phyloP scores from a whole-genome alignment of 2,329 filamentous ascomycete species.

The Aureobasidium zeae region DNA sequence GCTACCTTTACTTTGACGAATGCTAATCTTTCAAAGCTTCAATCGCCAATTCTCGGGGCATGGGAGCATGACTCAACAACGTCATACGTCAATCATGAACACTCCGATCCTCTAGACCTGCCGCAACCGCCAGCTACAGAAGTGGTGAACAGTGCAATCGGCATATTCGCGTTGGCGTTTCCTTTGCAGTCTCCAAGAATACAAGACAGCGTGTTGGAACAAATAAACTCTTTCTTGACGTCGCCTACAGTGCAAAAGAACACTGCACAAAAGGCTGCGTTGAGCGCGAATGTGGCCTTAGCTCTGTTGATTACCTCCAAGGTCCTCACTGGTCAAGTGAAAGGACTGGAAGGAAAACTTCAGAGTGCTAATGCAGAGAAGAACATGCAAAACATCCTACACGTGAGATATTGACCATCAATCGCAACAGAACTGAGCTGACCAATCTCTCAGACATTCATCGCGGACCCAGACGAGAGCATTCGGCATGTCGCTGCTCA shows the following conservation, averaged over 20 bases:
- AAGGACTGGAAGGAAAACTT: conserved; percentile 70
- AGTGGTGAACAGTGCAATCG: conserved; percentile 88
- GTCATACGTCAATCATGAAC: conserved; percentile 55
- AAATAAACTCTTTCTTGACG: conserved; percentile 81
- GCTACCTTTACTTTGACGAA: background rate
- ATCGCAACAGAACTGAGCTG: background rate
- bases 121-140: conserved; percentile 80
- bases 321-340: conserved; percentile 56
- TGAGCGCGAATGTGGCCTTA: conserved; percentile 80
- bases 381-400: conserved; percentile 57
- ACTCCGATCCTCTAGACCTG: conserved; percentile 31
- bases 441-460: conserved; percentile 46
- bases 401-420: conserved; percentile 47
- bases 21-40: conserved; percentile 27
- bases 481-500: conserved; percentile 79
- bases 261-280: conserved; percentile 77
- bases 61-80: conserved; percentile 82
- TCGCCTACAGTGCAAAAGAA: conserved; percentile 82
- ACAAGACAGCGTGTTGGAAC: conserved; percentile 91
- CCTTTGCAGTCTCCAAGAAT: conserved; percentile 83
- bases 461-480: conserved; percentile 75
- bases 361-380: conserved; percentile 70
- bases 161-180: conserved; percentile 83
- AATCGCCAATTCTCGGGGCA: conserved; percentile 65
- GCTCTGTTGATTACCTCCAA: conserved; percentile 73